Evolutionary conservation across 352 stramenopile species (phyloP).

Genomic region (Phytophthora pseudosyringae): DNA sequence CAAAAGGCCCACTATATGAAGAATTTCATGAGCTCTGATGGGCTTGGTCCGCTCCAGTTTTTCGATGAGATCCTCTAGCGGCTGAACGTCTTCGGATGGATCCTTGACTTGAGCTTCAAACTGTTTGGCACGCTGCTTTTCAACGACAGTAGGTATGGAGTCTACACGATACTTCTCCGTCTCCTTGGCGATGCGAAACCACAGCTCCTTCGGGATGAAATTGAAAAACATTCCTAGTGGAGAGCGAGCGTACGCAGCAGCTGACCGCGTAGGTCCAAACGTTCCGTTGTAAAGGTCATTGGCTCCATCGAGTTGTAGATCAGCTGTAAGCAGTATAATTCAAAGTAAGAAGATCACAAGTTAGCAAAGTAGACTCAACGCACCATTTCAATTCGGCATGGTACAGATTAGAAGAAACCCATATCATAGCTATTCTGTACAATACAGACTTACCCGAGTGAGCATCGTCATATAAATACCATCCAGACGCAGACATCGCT

Average conservation of each 20-base stretch:
- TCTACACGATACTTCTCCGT: too few relatives aligned
- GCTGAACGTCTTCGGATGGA: neutral
- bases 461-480: neutral
- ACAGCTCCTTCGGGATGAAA: neutral
- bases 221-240: neutral
- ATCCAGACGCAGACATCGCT: neutral
- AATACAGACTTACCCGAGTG: neutral
- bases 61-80: neutral
- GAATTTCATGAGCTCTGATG: neutral
- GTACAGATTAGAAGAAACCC: too few relatives aligned
- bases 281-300: neutral
- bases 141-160: neutral
- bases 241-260: neutral
- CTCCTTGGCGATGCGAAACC: neutral
- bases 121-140: neutral
- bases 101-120: neutral
- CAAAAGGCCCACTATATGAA: neutral
- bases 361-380: too few relatives aligned
- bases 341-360: too few relatives aligned
- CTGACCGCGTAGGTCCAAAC: neutral
- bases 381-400: too few relatives aligned
- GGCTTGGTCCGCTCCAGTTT: neutral
- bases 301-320: neutral
- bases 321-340: neutral
- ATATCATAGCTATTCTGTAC: conserved; percentile 6